A percentile compares a stretch with the other conserved stretches of the same genome.
These are phyloP conservation scores for Beauveria sp. DNA, from an alignment of 2,329 filamentous ascomycete genomes.

Conservation along the genomic window DNA sequence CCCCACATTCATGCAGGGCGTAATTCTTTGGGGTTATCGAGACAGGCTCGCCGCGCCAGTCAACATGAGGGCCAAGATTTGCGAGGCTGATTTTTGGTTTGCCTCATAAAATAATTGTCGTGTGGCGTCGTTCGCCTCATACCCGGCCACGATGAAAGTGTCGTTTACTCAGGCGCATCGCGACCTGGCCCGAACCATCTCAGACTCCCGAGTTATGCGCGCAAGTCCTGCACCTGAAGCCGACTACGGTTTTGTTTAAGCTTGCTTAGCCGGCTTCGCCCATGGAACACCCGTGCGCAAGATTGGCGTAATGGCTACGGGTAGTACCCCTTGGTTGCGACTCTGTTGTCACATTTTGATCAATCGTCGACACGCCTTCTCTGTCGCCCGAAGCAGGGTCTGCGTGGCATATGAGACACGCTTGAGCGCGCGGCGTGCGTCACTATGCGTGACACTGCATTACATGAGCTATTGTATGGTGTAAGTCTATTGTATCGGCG, in stretches of 20 bases:
- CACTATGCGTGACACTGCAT: conserved; percentile 2
- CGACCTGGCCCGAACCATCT: neutral
- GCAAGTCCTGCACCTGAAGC: neutral
- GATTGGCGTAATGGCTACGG: neutral
- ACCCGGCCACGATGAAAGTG: neutral
- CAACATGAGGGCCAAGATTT: neutral
- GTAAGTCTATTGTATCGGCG: neutral
- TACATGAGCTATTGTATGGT: neutral
- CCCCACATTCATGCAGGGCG: neutral
- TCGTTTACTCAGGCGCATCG: neutral
- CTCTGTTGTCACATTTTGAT: neutral
- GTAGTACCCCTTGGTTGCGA: neutral
- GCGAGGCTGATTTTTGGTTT: neutral
- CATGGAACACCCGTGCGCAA: neutral
- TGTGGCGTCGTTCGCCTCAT: neutral
- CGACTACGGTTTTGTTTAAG: conserved; percentile 5
- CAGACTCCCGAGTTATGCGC: neutral
- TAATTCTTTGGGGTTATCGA: neutral
- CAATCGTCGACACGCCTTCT: neutral
- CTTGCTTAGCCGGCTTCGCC: neutral
- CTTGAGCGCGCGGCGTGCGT: conserved; percentile 1
- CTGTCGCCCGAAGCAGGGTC: neutral
- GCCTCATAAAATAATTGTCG: neutral
- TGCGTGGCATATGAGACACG: conserved; percentile 4
- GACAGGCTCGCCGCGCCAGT: neutral